Conservation (phyloP, 345 rosid genomes). For the Hirschfeldia incana region DNA sequence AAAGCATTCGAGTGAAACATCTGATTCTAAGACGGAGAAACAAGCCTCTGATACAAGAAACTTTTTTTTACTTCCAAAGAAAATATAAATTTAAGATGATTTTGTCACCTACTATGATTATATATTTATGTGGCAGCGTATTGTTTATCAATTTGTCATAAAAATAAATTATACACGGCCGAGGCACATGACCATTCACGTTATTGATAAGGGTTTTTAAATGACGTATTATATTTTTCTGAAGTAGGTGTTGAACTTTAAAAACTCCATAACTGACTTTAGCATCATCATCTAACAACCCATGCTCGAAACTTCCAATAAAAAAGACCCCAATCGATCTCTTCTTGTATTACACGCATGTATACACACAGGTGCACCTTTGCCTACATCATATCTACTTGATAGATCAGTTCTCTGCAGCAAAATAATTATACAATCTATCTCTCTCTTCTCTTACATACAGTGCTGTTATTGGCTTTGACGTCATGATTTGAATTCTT, state of each 20-base stretch:
- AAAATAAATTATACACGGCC: not conserved
- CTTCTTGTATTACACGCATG: not conserved
- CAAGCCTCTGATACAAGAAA: too few relatives aligned
- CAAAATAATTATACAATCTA: not conserved
- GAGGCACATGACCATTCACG: not conserved
- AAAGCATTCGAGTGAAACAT: not conserved
- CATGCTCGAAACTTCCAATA: not conserved
- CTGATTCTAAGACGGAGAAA: too few relatives aligned
- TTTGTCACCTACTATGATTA: too few relatives aligned
- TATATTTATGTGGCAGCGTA: too few relatives aligned
- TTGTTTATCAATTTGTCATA: too few relatives aligned
- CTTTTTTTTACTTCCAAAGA: too few relatives aligned
- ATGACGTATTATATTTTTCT: not conserved
- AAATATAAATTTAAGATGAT: too few relatives aligned
- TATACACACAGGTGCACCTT: not conserved
- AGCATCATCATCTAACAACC: not conserved
- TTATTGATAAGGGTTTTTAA: not conserved
- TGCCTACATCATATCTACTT: not conserved
- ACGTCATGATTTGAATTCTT: not conserved
- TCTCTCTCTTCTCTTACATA: too few relatives aligned
- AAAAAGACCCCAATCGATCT: not conserved
- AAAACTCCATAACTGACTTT: not conserved
- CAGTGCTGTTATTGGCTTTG: not conserved
- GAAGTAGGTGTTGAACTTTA: not conserved
- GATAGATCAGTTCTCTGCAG: not conserved